Evolutionary conservation across 805 yeast genomes (phyloP).

Genomic region (Grigorovia jiainica): DNA sequence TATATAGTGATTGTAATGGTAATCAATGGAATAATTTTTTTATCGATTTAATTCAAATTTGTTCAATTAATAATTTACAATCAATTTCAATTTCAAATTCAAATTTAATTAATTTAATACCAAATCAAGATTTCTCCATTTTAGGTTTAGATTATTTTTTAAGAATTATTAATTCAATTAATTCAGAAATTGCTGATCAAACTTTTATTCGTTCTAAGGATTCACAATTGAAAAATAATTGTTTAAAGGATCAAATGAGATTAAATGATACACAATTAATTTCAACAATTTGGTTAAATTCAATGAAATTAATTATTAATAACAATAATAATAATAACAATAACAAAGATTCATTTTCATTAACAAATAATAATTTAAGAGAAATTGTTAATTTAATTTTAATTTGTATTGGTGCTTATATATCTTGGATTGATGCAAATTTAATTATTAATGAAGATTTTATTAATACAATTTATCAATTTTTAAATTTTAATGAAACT

Average conservation of each 20-base stretch:
- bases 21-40: constrained; percentile 27
- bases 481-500: constrained; percentile 39
- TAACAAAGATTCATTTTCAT: not conserved
- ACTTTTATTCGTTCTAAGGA: constrained; percentile 62
- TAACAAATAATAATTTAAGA: constrained; percentile 10
- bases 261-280: constrained; percentile 60
- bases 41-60: constrained; percentile 20
- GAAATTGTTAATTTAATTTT: constrained; percentile 29
- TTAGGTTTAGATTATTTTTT: constrained; percentile 60
- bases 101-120: constrained; percentile 2
- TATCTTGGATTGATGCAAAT: constrained; percentile 85
- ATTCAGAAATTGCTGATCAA: constrained; percentile 90
- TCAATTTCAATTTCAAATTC: not conserved
- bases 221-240: constrained; percentile 53
- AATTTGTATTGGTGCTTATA: constrained; percentile 71
- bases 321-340: constrained; percentile 2
- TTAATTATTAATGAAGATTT: constrained; percentile 48
- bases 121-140: constrained; percentile 23
- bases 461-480: constrained; percentile 48
- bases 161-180: constrained; percentile 65
- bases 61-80: constrained; percentile 12
- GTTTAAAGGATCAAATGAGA: constrained; percentile 76
- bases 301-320: constrained; percentile 13
- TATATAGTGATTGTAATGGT: constrained; percentile 26
- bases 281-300: constrained; percentile 57